Conservation (phyloP, 768 basidiomycete genomes). For the Cytidiella melzeri region DNA sequence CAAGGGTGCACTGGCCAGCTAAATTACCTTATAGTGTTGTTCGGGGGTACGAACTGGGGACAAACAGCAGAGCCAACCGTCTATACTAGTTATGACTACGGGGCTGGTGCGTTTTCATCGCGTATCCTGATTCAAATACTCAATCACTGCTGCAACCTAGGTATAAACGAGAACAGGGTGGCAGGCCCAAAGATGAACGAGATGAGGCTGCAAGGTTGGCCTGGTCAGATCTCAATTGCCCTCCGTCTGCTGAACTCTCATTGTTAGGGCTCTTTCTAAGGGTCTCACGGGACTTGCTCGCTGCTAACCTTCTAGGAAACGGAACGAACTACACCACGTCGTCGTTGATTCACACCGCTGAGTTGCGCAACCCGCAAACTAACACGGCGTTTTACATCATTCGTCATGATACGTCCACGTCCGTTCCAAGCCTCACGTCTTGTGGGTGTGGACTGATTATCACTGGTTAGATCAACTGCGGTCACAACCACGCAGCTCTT, state of each 20-base stretch:
- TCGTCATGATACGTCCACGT: slow-evolving; percentile 41
- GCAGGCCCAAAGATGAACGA: slow-evolving; percentile 45
- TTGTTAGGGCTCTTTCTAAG: slow-evolving; percentile 42
- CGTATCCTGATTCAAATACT: neutral
- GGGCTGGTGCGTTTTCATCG: slow-evolving; percentile 30
- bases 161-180: slow-evolving; percentile 48
- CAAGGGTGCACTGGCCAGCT: too few species aligned
- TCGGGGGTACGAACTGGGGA: slow-evolving; percentile 63
- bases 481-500: slow-evolving; percentile 37
- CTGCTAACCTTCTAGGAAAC: slow-evolving; percentile 39
- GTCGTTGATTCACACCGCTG: slow-evolving; percentile 37
- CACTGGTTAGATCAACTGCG: slow-evolving; percentile 33
- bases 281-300: slow-evolving; percentile 42
- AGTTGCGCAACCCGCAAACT: slow-evolving; percentile 40
- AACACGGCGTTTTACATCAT: slow-evolving; percentile 43
- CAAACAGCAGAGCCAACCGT: slow-evolving; percentile 50
- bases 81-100: slow-evolving; percentile 61
- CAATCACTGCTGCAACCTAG: slow-evolving; percentile 17
- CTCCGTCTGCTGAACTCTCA: neutral
- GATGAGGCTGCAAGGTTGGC: slow-evolving; percentile 44
- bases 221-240: neutral
- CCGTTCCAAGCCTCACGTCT: slow-evolving; percentile 6
- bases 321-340: slow-evolving; percentile 46
- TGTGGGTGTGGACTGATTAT: neutral
- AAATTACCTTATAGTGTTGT: slow-evolving; percentile 39